phyloP scores from a whole-genome alignment of 2,329 filamentous ascomycete genomes.

The Fusarium coffeatum region DNA sequence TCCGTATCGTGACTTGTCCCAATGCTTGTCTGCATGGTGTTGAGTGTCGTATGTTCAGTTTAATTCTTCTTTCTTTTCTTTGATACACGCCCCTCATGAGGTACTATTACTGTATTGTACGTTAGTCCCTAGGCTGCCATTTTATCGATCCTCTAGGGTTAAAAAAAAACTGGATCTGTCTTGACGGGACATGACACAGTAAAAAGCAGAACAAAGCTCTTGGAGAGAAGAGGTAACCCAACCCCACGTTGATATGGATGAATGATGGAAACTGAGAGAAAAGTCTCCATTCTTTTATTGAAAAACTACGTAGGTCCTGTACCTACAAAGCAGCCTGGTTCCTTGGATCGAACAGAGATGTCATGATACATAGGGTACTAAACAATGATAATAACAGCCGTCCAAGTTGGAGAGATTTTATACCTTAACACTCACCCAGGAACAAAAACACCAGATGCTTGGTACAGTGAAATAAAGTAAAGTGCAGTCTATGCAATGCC shows the following conservation, averaged over 20 bases:
- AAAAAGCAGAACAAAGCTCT: not conserved
- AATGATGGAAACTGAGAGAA: constrained; percentile 30
- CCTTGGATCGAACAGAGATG: not conserved
- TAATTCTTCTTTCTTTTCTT: not conserved
- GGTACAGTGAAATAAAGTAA: not conserved
- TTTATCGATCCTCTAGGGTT: constrained; percentile 17
- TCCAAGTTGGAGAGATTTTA: not conserved
- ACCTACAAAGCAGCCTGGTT: not conserved
- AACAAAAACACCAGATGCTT: not conserved
- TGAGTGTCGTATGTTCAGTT: constrained; percentile 3
- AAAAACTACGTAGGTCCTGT: not conserved
- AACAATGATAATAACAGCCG: not conserved
- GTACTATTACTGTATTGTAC: not conserved
- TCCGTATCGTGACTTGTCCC: constrained; percentile 24
- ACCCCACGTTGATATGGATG: constrained; percentile 24
- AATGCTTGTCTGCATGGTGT: constrained; percentile 12
- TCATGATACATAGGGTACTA: not conserved
- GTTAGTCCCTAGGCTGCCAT: constrained; percentile 9
- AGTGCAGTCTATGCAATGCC: not conserved
- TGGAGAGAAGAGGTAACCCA: constrained; percentile 19
- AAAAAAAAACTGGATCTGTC: constrained; percentile 26
- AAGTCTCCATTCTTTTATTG: constrained; percentile 3
- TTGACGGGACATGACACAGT: constrained; percentile 2
- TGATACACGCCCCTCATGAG: constrained; percentile 12
- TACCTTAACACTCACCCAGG: not conserved